Evolutionary conservation across 2,329 filamentous ascomycete species (phyloP), one percentile per base, ranked within the genome.

Genomic region (Venturia carpophila): DNA sequence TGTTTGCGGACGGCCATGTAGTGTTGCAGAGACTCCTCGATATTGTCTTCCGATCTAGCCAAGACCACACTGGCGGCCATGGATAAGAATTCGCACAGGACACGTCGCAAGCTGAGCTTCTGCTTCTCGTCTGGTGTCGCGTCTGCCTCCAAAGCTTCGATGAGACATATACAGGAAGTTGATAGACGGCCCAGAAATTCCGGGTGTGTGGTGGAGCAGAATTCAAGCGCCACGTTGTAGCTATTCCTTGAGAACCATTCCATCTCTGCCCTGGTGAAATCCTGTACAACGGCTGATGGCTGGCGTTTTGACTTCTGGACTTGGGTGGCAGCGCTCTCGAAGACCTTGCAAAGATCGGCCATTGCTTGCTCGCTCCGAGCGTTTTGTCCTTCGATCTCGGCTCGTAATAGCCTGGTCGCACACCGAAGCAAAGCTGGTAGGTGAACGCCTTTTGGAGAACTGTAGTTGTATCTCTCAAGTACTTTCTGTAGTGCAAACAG

Each of bases 221-320:
- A 79, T 67, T 86, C 84, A 5, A 93, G 75, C 0, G 86, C 87
- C 7, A 92, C 74, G 69, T 94, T 95, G 77, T 95, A 96, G 1
- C 88, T 83, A 68, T 90, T 93, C 68, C 87, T 87, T 45, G 87
- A 88, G 72, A 96, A 92, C 91, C 91, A 96, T 69, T 92, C 83
- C 3, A 95, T 79, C 70, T 96, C 91, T 3, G 79, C 73, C 0
- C 81, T 66, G 0, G 82, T 83, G 71, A 92, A 91, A 0, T 81
- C 65, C 37, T 61, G 37, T 10, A 21, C 49, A 24, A 17, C 19
- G 34, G 63, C 11, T 34, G 52, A 34, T 9, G 52, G 27, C 13
- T 58, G 52, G 15, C 24, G 24, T 55, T 60, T 64, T 19, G 19
- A 24, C 39, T 39, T 41, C 39, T 27, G 39, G 24, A 49, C 63